These are phyloP conservation scores for Bauhinia variegata DNA, from an alignment of 306 rosid species.

Conservation along the genomic window DNA sequence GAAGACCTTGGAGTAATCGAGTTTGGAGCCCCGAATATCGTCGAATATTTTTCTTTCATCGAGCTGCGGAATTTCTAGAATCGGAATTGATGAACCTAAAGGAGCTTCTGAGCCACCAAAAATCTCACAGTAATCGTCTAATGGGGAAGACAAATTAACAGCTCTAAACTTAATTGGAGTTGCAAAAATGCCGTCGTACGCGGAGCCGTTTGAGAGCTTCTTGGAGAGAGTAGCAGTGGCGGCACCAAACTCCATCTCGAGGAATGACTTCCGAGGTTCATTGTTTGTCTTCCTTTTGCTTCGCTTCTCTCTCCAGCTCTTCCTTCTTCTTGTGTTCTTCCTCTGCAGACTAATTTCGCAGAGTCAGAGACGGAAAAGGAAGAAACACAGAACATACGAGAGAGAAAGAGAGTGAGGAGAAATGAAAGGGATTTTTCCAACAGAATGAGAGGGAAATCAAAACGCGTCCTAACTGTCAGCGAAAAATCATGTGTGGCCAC, in stretches of 20 bases:
- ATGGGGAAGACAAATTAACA: slow-evolving; percentile 49
- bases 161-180: slow-evolving; percentile 63
- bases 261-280: background rate
- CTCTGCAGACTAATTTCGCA: slow-evolving; percentile 35
- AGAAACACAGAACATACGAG: slow-evolving; percentile 30
- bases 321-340: slow-evolving; percentile 14
- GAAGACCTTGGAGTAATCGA: slow-evolving; percentile 80
- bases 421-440: slow-evolving; percentile 43
- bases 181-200: slow-evolving; percentile 88
- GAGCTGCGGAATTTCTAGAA: slow-evolving; percentile 78
- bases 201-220: slow-evolving; percentile 67
- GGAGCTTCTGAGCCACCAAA: slow-evolving; percentile 59
- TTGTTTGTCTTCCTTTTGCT: slow-evolving; percentile 1
- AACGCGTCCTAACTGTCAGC: slow-evolving; percentile 48
- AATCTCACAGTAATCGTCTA: slow-evolving; percentile 78
- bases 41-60: slow-evolving; percentile 48
- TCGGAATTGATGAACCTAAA: slow-evolving; percentile 77
- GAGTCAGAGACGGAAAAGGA: slow-evolving; percentile 39
- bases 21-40: slow-evolving; percentile 64
- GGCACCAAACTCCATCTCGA: slow-evolving; percentile 63
- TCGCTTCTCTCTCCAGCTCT: too few species aligned
- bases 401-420: slow-evolving; percentile 29
- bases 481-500: slow-evolving; percentile 4
- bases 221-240: slow-evolving; percentile 64
- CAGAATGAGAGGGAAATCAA: slow-evolving; percentile 45